These are phyloP conservation scores for Scortechinia acanthostroma DNA, from an alignment of 2,329 filamentous ascomycete species.

Conservation along the genomic window DNA sequence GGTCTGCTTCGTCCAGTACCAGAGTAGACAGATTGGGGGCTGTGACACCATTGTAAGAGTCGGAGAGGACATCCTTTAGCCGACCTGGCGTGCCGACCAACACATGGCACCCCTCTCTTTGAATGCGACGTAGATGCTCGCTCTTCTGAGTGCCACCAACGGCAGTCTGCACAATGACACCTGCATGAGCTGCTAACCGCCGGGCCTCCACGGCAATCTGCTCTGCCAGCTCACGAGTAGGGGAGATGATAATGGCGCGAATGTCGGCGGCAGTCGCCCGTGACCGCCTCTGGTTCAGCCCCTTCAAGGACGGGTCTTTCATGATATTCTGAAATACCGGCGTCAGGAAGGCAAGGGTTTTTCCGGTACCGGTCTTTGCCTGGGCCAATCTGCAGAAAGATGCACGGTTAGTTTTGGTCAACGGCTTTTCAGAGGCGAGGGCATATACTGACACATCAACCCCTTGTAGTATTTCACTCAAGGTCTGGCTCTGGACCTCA, in stretches of 20 bases:
- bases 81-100: slow-evolving; percentile 87
- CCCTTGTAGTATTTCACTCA: slow-evolving; percentile 72
- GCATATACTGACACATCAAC: slow-evolving; percentile 65
- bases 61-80: slow-evolving; percentile 72
- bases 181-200: slow-evolving; percentile 58
- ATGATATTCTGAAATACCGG: slow-evolving; percentile 79
- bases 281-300: slow-evolving; percentile 10
- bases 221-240: slow-evolving; percentile 73
- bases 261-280: slow-evolving; percentile 47
- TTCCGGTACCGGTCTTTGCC: slow-evolving; percentile 93
- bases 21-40: slow-evolving; percentile 83
- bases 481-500: slow-evolving; percentile 79
- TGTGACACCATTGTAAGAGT: slow-evolving; percentile 51
- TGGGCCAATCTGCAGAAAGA: slow-evolving; percentile 64
- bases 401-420: no score
- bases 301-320: slow-evolving; percentile 51
- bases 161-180: slow-evolving; percentile 65
- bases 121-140: slow-evolving; percentile 59
- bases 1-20: slow-evolving; percentile 93
- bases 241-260: slow-evolving; percentile 67
- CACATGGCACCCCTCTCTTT: slow-evolving; percentile 74
- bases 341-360: slow-evolving; percentile 87
- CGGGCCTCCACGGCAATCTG: slow-evolving; percentile 76
- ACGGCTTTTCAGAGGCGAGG: slow-evolving; percentile 4
- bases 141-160: slow-evolving; percentile 84